A percentile compares a stretch with the other conserved stretches of the same genome.
Evolutionary conservation across 768 basidiomycete genomes (phyloP).

Genomic region (Gelatoporia subvermispora): DNA sequence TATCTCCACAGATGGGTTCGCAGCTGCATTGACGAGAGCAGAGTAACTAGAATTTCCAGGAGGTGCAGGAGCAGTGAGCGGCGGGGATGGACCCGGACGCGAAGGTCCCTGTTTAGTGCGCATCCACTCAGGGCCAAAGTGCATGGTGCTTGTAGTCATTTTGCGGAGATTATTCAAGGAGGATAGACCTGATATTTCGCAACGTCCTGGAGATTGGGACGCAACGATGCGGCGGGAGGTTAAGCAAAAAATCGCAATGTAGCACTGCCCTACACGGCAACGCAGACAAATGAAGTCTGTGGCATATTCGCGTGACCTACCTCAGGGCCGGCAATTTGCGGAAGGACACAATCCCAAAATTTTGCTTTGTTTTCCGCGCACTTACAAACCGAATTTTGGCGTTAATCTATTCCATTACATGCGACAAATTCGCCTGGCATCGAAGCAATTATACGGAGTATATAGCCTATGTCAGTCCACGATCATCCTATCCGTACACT

Average conservation of each 20-base stretch:
- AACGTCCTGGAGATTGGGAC: not conserved
- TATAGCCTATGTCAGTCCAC: conserved; percentile 6
- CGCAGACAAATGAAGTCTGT: conserved; percentile 1
- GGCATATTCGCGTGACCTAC: conserved; percentile 15
- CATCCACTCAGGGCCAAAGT: conserved; percentile 94
- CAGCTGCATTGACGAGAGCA: conserved; percentile 56
- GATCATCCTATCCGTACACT: conserved; percentile 39
- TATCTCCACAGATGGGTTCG: conserved; percentile 45
- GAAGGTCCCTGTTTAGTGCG: conserved; percentile 64
- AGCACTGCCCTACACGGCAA: not conserved
- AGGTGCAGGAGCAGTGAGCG: conserved; percentile 32
- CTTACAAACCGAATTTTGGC: conserved; percentile 2
- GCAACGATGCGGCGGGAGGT: not conserved
- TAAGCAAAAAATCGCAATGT: not conserved
- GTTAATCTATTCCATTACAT: conserved; percentile 4
- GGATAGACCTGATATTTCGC: not conserved
- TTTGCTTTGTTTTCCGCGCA: no score
- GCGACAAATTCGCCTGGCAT: not conserved
- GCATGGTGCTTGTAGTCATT: conserved; percentile 68
- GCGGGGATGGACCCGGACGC: conserved; percentile 55
- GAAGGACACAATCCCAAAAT: no score
- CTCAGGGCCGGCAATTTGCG: conserved; percentile 17
- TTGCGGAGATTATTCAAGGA: conserved; percentile 14
- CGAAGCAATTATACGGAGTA: not conserved
- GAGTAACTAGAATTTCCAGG: conserved; percentile 65